Percentiles rank a stretch among this genome's conserved stretches.
These are phyloP conservation scores for Serpula lacrymans DNA, from an alignment of 768 basidiomycete species.

Conservation along the genomic window DNA sequence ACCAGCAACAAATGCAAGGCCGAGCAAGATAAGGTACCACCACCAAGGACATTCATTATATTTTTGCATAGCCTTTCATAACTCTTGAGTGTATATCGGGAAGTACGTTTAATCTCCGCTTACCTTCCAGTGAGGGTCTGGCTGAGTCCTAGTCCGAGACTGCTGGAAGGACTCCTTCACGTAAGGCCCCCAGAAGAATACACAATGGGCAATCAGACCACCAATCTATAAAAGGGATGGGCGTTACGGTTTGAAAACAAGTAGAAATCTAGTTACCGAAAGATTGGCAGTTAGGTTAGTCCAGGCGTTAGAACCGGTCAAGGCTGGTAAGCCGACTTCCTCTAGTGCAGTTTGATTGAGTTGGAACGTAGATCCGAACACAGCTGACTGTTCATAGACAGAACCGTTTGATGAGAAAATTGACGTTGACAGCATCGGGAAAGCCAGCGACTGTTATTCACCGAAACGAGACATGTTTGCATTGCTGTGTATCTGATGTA, in stretches of 20 bases:
- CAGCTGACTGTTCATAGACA: constrained; percentile 48
- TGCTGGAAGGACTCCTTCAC: constrained; percentile 48
- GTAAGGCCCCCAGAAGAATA: constrained; percentile 57
- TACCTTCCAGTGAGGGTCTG: constrained; percentile 57
- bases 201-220: constrained; percentile 51
- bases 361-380: constrained; percentile 48
- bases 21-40: constrained; percentile 53
- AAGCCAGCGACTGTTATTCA: constrained; percentile 39
- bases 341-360: constrained; percentile 54
- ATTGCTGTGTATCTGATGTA: constrained; percentile 1
- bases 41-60: constrained; percentile 61
- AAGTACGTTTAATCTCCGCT: not conserved
- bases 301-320: constrained; percentile 56
- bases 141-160: constrained; percentile 41
- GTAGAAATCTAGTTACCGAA: constrained; percentile 32
- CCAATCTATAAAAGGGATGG: constrained; percentile 43
- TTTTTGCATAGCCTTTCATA: constrained; percentile 47
- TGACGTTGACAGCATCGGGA: constrained; percentile 60
- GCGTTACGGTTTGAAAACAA: not conserved
- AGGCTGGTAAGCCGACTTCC: constrained; percentile 44
- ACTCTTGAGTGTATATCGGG: not conserved
- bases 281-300: constrained; percentile 44
- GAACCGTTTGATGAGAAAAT: constrained; percentile 55
- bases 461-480: constrained; percentile 22
- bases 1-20: constrained; percentile 56